phyloP scores from a whole-genome alignment of 441 rosid genomes.

The Gossypium trilobum region DNA sequence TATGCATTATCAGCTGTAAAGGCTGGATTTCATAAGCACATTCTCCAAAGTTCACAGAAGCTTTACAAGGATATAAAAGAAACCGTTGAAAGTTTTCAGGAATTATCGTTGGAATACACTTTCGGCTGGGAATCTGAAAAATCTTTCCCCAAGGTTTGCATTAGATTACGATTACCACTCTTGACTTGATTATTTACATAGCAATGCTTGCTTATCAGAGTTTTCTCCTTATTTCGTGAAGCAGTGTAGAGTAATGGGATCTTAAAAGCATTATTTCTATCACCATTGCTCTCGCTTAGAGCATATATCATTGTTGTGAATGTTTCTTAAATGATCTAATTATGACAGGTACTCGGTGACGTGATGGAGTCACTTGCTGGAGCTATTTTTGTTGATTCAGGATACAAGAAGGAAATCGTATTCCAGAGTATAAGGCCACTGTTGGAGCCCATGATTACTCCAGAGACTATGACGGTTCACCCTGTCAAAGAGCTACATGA shows the following conservation, averaged over 20 bases:
- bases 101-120: constrained; percentile 27
- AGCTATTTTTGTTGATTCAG: constrained; percentile 82
- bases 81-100: constrained; percentile 28
- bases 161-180: not conserved
- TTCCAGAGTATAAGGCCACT: constrained; percentile 57
- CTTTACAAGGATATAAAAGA: constrained; percentile 47
- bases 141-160: constrained; percentile 71
- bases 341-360: constrained; percentile 73
- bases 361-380: constrained; percentile 82
- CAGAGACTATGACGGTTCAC: constrained; percentile 47
- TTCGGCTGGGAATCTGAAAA: constrained; percentile 74
- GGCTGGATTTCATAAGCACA: constrained; percentile 53
- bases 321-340: not conserved
- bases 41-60: constrained; percentile 55
- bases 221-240: no score
- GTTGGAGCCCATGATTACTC: constrained; percentile 63
- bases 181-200: not conserved
- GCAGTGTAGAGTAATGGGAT: no score
- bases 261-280: no score
- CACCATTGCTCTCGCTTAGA: no score
- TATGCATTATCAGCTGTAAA: constrained; percentile 57
- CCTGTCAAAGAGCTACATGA: constrained; percentile 59
- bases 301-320: not conserved
- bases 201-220: no score
- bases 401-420: constrained; percentile 47